phyloP scores from a whole-genome alignment of 805 yeast species.

The Starmerella floris region DNA sequence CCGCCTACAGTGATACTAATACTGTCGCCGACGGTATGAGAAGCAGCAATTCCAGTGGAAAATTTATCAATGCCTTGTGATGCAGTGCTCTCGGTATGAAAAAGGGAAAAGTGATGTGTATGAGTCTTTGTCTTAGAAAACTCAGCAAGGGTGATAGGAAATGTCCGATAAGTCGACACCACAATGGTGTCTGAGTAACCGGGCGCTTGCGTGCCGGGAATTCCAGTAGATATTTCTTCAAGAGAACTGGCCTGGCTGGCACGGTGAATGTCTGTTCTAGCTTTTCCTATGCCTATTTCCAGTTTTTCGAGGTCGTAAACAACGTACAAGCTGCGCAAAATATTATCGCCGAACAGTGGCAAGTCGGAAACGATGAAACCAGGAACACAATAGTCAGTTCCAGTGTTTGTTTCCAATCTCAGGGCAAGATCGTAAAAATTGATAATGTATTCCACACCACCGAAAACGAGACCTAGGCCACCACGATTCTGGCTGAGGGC shows the following conservation, averaged over 20 bases:
- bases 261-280: constrained; percentile 32
- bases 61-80: no score
- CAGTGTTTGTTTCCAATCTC: not conserved
- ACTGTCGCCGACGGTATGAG: no score
- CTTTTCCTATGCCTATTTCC: constrained; percentile 31
- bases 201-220: constrained; percentile 18
- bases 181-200: not conserved
- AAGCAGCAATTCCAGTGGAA: no score
- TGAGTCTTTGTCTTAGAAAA: no score
- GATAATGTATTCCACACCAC: constrained; percentile 13
- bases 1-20: not conserved
- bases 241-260: constrained; percentile 23
- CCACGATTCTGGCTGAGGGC: constrained; percentile 1
- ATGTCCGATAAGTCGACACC: not conserved
- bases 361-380: not conserved
- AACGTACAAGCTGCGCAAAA: constrained; percentile 49
- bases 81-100: no score
- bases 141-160: no score
- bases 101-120: no score
- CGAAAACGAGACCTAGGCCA: constrained; percentile 7
- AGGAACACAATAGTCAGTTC: not conserved
- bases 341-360: constrained; percentile 46
- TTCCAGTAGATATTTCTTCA: constrained; percentile 15
- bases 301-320: constrained; percentile 50
- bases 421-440: constrained; percentile 3